These are phyloP conservation scores for Apiotrichum akiyoshidainum DNA, from an alignment of 1,284 basidiomycete genomes.

Conservation along the genomic window DNA sequence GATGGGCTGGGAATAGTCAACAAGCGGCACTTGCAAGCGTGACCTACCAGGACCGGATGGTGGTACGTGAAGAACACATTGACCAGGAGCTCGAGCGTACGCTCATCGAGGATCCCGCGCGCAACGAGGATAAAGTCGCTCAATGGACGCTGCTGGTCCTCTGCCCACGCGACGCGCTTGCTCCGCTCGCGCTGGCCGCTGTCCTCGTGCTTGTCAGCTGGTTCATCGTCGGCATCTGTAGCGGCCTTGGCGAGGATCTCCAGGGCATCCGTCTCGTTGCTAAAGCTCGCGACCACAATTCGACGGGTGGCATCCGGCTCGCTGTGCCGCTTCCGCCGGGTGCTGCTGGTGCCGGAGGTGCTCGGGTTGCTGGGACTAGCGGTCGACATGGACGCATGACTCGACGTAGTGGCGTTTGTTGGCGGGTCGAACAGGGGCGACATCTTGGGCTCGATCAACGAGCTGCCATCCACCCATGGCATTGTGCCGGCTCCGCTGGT, in stretches of 20 bases:
- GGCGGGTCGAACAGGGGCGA: constrained; percentile 23
- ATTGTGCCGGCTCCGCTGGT: neutral
- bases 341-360: constrained; percentile 5
- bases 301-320: constrained; percentile 35
- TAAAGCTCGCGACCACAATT: constrained; percentile 49
- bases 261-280: constrained; percentile 51
- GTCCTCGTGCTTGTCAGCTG: constrained; percentile 16
- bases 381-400: constrained; percentile 24
- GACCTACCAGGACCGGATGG: constrained; percentile 48
- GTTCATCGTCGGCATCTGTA: constrained; percentile 30
- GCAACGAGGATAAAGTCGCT: constrained; percentile 43
- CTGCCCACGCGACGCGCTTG: constrained; percentile 23
- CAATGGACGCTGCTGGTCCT: constrained; percentile 22
- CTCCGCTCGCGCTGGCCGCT: neutral
- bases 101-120: constrained; percentile 37
- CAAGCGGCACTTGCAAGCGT: neutral
- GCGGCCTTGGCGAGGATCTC: constrained; percentile 50
- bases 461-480: neutral
- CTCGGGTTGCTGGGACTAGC: constrained; percentile 20
- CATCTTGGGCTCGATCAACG: constrained; percentile 11
- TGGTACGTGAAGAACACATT: constrained; percentile 44
- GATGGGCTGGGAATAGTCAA: constrained; percentile 39
- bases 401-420: constrained; percentile 19
- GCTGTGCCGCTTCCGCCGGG: constrained; percentile 12
- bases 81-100: constrained; percentile 38